Evolutionary conservation across 495 filamentous ascomycete species (phyloP), one percentile per base, ranked within the genome.

Genomic region (Aspergillus indologenus): DNA sequence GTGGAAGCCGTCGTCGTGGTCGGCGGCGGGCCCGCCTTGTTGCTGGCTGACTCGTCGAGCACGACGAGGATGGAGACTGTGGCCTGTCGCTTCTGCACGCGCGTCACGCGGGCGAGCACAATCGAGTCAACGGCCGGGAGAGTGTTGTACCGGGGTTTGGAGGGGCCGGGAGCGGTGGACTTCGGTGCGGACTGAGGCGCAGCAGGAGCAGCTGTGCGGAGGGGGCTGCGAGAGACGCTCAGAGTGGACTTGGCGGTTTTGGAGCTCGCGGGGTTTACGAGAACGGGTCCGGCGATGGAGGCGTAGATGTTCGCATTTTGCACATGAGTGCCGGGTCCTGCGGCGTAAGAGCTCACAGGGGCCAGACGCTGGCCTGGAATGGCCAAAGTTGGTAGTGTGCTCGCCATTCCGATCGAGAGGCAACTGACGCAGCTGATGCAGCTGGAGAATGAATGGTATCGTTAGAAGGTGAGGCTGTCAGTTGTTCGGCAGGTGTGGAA

Each of bases 311-410:
- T 79, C 57, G 82, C 73, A 58, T 85, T 71, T 69, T 91, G 80
- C 64, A 93, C 79, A 71, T 96, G 90, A 2, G 90, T 95, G 47
- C 93, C 93, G 1, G 90, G 79, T 11, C 93, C 92, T 47, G 89
- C 81, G 46, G 72, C 65, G 71, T 87, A 91, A 57, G 81, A 77
- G 29, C 84, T 73, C 19, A 80, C 69, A 14, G 88, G 72, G 19
- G 87, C 92, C 20, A 98, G 83, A 50, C 83, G 78, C 72, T 93
- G 90, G 69, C 93, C 93, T 43, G 92, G 91, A 47, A 80, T 70
- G 19, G 77, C 75, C 51, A 79, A 40, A 15, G 63, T 48, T 24
- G 75, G 71, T 29, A 77, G 43, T 5, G 74, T 55, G 45, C 61
- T 67, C 53, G 70, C 61, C 73, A 75, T 76, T 54, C 48, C 47